A percentile compares a stretch with the other conserved stretches of the same genome.
Conservation (phyloP, 208 protist species). For the Leishmania braziliensis region DNA sequence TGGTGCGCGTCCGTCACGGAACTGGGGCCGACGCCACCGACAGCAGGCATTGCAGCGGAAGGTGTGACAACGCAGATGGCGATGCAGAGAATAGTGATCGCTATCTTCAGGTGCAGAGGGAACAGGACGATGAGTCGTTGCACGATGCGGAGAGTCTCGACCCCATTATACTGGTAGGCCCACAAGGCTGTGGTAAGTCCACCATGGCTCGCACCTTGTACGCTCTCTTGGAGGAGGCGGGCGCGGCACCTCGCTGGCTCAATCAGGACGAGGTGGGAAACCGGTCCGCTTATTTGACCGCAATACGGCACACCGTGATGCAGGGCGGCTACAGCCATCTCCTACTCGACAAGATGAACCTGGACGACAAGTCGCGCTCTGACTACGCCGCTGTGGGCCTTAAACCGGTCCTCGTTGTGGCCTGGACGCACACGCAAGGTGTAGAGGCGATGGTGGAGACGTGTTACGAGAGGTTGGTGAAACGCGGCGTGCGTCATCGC, state of each 20-base stretch:
- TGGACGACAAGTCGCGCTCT: conserved; percentile 49
- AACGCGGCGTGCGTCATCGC: conserved; percentile 62
- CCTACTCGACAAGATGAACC: conserved; percentile 87
- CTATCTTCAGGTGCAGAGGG: background rate
- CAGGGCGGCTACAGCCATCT: conserved; percentile 62
- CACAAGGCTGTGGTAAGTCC: conserved; percentile 87
- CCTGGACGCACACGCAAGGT: conserved; percentile 55
- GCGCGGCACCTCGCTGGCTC: conserved; percentile 64
- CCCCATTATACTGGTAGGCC: conserved; percentile 68
- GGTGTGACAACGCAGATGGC: background rate
- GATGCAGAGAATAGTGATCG: background rate
- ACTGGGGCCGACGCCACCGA: background rate
- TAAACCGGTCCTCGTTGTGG: conserved; percentile 41
- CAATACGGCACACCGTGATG: conserved; percentile 43
- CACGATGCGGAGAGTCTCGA: conserved; percentile 25
- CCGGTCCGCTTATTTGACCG: conserved; percentile 49
- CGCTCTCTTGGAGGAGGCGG: conserved; percentile 55
- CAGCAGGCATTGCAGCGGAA: background rate
- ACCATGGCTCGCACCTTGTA: conserved; percentile 69
- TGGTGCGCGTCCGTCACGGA: background rate
- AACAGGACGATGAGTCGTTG: conserved; percentile 6
- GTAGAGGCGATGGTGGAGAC: conserved; percentile 43
- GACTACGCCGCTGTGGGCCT: conserved; percentile 42
- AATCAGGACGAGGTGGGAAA: conserved; percentile 85
- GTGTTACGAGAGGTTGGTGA: conserved; percentile 62